A percentile compares a stretch with the other conserved stretches of the same genome.
Conservation (phyloP, 129 eudicot genomes). For the Artemisia tridentata region DNA sequence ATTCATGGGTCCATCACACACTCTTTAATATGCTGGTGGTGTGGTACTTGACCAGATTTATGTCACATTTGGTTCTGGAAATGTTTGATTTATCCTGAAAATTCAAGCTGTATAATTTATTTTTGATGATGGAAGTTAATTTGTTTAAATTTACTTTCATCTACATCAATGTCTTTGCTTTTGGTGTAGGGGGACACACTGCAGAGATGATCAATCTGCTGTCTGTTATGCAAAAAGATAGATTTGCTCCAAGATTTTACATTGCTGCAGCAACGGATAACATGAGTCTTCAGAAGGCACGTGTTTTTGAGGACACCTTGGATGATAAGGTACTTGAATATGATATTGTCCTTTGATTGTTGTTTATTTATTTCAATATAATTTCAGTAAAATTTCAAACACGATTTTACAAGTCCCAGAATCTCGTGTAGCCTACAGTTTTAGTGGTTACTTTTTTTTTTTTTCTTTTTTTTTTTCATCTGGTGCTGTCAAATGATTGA, state of each 20-base stretch:
- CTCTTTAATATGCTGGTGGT: too few relatives aligned
- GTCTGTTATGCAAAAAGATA: conserved; percentile 57
- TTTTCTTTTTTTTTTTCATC: not conserved
- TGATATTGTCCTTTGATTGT: not conserved
- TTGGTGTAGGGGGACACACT: conserved; percentile 73
- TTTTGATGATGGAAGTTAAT: not conserved
- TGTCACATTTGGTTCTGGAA: too few relatives aligned
- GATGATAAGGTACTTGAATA: conserved; percentile 42
- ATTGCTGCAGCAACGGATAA: conserved; percentile 92
- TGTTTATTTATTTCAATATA: not conserved
- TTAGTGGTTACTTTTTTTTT: not conserved
- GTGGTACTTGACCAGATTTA: too few relatives aligned
- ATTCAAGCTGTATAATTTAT: not conserved
- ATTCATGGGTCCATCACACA: too few relatives aligned
- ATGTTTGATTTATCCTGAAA: not conserved
- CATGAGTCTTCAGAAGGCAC: conserved; percentile 97
- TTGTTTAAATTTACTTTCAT: not conserved
- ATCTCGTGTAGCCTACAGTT: not conserved
- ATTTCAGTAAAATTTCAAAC: not conserved
- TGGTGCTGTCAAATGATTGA: conserved; percentile 10
- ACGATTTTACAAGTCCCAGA: not conserved
- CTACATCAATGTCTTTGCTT: not conserved
- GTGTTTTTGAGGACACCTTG: conserved; percentile 58
- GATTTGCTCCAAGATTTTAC: conserved; percentile 68
- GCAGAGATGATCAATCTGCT: conserved; percentile 89